These are phyloP conservation scores for Spergularia marina DNA, from an alignment of 148 eudicot genomes.

Conservation along the genomic window DNA sequence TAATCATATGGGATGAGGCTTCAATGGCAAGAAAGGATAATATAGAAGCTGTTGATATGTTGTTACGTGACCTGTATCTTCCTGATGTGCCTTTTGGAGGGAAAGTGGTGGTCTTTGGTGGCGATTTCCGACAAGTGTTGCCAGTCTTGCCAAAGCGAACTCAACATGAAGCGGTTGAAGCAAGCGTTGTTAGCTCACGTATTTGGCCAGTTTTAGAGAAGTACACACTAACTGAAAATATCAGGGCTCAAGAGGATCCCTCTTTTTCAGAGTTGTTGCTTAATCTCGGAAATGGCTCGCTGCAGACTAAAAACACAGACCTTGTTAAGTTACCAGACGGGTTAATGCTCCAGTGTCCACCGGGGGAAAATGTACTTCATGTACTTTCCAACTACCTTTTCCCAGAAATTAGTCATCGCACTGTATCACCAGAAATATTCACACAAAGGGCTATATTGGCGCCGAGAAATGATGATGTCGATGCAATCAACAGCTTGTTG, in stretches of 20 bases:
- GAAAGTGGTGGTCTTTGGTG: neutral
- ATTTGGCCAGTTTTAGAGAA: neutral
- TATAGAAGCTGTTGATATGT: neutral
- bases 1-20: neutral
- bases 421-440: too few species aligned
- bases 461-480: conserved; percentile 1
- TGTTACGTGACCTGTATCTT: neutral
- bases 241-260: neutral
- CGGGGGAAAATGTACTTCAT: too few species aligned
- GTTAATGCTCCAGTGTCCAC: too few species aligned
- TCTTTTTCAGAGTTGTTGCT: neutral
- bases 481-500: neutral
- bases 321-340: too few species aligned
- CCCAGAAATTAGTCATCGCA: neutral
- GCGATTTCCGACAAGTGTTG: neutral
- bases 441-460: neutral
- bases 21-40: neutral
- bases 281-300: neutral
- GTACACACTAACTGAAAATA: neutral
- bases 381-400: neutral
- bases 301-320: neutral
- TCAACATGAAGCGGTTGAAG: neutral
- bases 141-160: neutral
- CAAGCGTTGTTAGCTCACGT: neutral
- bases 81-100: neutral